phyloP scores from a whole-genome alignment of 495 filamentous ascomycete species.

The Aspergillus haitiensis region DNA sequence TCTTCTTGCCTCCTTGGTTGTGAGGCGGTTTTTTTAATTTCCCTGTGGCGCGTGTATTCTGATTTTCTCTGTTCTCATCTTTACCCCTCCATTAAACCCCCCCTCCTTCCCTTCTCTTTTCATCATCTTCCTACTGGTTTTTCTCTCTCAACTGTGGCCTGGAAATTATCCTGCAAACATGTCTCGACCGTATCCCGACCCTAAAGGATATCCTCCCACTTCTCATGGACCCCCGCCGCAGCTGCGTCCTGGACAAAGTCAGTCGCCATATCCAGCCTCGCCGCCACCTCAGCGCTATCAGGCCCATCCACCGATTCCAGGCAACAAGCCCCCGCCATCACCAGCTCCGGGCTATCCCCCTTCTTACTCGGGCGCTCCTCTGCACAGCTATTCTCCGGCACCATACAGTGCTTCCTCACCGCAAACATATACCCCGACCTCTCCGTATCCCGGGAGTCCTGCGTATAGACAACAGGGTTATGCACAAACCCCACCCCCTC shows the following conservation, averaged over 20 bases:
- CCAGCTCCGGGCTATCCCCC: slow-evolving; percentile 27
- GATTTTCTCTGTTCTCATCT: slow-evolving; percentile 9
- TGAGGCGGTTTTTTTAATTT: slow-evolving; percentile 17
- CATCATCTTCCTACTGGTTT: slow-evolving; percentile 3
- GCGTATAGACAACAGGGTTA: slow-evolving; percentile 32
- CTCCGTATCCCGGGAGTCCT: slow-evolving; percentile 20
- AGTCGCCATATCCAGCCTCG: slow-evolving; percentile 40
- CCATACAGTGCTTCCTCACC: slow-evolving; percentile 20
- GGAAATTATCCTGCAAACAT: slow-evolving; percentile 31
- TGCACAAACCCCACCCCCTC: slow-evolving; percentile 34
- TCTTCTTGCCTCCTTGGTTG: slow-evolving; percentile 11
- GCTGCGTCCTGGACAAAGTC: slow-evolving; percentile 25
- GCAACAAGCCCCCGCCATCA: slow-evolving; percentile 31
- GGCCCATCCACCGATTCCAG: slow-evolving; percentile 31
- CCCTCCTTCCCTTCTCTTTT: slow-evolving; percentile 10
- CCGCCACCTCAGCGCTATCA: slow-evolving; percentile 39
- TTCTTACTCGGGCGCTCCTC: slow-evolving; percentile 35
- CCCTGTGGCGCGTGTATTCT: slow-evolving; percentile 12
- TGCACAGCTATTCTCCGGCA: slow-evolving; percentile 23
- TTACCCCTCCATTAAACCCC: slow-evolving; percentile 14
- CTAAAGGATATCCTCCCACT: slow-evolving; percentile 34
- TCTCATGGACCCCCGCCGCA: slow-evolving; percentile 26
- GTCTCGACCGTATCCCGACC: slow-evolving; percentile 40
- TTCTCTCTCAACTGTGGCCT: slow-evolving; percentile 10
- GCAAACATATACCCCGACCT: slow-evolving; percentile 23